Conservation (phyloP, 805 yeast species). For the Myxozyma neglecta region DNA sequence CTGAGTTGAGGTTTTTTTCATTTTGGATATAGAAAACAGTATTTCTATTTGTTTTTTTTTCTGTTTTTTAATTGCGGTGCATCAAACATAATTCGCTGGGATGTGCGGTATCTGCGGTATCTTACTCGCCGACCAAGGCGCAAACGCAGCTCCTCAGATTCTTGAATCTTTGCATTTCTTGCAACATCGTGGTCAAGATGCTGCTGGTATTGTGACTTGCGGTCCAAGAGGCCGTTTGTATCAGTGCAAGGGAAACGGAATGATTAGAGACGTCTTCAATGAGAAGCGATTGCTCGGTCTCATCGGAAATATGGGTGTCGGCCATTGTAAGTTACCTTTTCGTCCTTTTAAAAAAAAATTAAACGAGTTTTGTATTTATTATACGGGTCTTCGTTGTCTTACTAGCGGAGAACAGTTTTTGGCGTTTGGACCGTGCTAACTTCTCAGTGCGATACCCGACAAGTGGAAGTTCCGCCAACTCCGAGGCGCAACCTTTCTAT, state of each 20-base stretch:
- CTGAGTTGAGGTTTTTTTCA: neutral
- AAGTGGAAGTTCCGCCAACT: conserved; percentile 91
- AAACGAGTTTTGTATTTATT: no score
- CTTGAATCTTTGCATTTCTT: conserved; percentile 89
- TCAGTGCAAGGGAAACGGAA: conserved; percentile 98
- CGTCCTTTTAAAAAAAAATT: no score
- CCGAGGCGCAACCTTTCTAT: conserved; percentile 98
- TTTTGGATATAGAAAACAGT: neutral
- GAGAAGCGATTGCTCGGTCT: conserved; percentile 72
- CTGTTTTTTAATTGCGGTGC: no score
- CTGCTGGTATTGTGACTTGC: conserved; percentile 98
- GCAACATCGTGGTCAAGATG: conserved; percentile 98
- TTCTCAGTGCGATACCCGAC: conserved; percentile 82
- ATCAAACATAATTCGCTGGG: neutral
- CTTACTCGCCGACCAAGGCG: conserved; percentile 70
- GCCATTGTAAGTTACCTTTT: conserved; percentile 49
- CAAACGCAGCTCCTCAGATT: conserved; percentile 81
- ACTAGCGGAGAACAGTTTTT: no score
- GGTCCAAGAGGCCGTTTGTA: conserved; percentile 90
- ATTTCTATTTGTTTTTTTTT: no score
- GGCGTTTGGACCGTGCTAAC: neutral
- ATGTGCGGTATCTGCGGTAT: conserved; percentile 98
- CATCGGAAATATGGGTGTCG: conserved; percentile 92
- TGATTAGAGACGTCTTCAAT: conserved; percentile 97
- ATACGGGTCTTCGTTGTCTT: no score